Base-by-base conservation (phyloP, 2,329 filamentous ascomycete genomes). In the Cladobotryum protrusum region DNA sequence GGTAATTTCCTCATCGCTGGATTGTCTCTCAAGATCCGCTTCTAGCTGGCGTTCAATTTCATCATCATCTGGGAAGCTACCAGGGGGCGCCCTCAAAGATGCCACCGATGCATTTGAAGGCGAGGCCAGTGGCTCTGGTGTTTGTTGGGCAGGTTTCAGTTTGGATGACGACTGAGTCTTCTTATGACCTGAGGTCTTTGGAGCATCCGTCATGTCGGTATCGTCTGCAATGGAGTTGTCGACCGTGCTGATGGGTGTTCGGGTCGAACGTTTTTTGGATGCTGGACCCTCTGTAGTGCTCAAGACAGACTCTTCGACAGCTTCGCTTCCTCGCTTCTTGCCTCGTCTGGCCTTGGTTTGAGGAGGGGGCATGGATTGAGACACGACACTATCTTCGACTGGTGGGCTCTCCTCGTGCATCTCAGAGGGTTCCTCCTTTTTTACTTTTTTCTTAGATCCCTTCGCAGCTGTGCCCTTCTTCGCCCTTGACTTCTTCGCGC, bases 11-110 rank as follows among this genome's bases (percentile, higher is more conserved):
- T 81, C 79, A 13, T 78, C 74, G 2, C 73, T 75, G 20, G 78
- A 60, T 1, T 74, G 77, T 29, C 74, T 70, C 40, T 84, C 79
- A 9, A 87, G 72, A 50, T 86, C 85, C 2, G 78, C 81, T 59
- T 86, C 78, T 1, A 88, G 70, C 44, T 81, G 80, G 18, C 77
- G 77, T 46, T 88, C 82, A 35, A 87, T 76, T 54, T 86, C 83
- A 1, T 82, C 78, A 53, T 87, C 82, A 48, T 81, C 74, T 0
- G 77, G 76, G 11, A 78, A 66, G 4, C 66, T 65, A 14, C 67
- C 67, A n/a, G 71, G 60, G 5, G 69, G 63, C 3, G 60, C 62
- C 34, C 63, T 62, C 4, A 70, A 51, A 2, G 79, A 77, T 29
- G 71, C 67, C 33, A 73, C 75, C 1, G 79, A 78, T 18, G 72